A percentile compares a stretch with the other conserved stretches of the same genome.
These are phyloP conservation scores for Penicillium sp. DNA, from an alignment of 2,329 filamentous ascomycete species.

Conservation along the genomic window DNA sequence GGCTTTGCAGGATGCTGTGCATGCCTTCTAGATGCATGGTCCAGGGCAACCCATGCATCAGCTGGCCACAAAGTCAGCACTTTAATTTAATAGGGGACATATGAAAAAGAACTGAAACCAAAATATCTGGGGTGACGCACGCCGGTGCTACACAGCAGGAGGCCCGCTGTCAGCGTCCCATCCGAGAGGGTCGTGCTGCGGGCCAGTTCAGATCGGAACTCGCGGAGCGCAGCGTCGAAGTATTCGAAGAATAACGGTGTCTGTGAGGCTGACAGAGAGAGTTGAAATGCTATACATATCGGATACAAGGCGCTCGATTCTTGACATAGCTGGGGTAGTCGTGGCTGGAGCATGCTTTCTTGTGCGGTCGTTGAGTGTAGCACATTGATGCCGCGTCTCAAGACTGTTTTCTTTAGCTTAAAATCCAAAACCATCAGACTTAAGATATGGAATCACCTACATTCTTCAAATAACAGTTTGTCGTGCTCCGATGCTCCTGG, in stretches of 20 bases:
- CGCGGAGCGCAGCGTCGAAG: constrained; percentile 25
- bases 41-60: constrained; percentile 31
- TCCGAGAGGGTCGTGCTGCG: constrained; percentile 23
- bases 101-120: background rate
- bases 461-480: constrained; percentile 24
- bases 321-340: constrained; percentile 22
- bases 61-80: constrained; percentile 14
- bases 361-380: constrained; percentile 27
- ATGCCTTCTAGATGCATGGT: constrained; percentile 34
- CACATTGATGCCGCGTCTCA: constrained; percentile 26
- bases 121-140: constrained; percentile 16
- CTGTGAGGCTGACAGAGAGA: constrained; percentile 16
- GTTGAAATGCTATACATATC: constrained; percentile 31
- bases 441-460: constrained; percentile 9
- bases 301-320: constrained; percentile 28
- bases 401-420: constrained; percentile 12
- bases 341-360: constrained; percentile 20
- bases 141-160: constrained; percentile 33
- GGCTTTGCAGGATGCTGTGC: constrained; percentile 28
- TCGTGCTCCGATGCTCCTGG: constrained; percentile 4
- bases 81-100: background rate
- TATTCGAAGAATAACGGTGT: constrained; percentile 27
- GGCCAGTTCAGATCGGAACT: constrained; percentile 29
- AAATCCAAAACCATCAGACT: background rate
- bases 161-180: constrained; percentile 29